Percentiles rank a stretch among this genome's conserved stretches.
Conservation (phyloP, 2,329 filamentous ascomycete genomes). For the Aschersonia sp. region DNA sequence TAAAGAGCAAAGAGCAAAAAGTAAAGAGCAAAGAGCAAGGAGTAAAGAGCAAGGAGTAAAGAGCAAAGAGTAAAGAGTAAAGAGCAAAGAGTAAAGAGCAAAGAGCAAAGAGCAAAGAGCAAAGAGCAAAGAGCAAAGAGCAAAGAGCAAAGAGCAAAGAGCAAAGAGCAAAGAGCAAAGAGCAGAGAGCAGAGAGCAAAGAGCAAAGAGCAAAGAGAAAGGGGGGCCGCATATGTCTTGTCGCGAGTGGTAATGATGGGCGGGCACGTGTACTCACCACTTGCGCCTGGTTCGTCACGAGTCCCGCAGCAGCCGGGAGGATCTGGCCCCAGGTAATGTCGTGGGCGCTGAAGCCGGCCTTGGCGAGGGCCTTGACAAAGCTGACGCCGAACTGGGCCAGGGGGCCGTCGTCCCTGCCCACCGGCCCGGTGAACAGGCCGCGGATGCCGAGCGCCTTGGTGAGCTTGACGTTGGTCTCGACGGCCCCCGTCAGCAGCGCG, state of each 20-base stretch:
- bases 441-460: slow-evolving; percentile 22
- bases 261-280: slow-evolving; percentile 28
- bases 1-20: no score
- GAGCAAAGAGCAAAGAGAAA: background rate
- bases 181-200: no score
- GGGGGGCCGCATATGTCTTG: background rate
- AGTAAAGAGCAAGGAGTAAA: no score
- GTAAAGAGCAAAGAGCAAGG: no score
- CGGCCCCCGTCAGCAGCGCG: slow-evolving; percentile 41
- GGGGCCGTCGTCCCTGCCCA: slow-evolving; percentile 35
- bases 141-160: no score
- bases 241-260: background rate
- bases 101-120: background rate
- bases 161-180: no score
- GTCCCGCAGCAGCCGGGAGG: slow-evolving; percentile 48
- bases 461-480: slow-evolving; percentile 52
- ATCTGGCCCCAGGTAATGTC: slow-evolving; percentile 61
- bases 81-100: no score
- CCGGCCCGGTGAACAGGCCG: slow-evolving; percentile 35
- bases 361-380: slow-evolving; percentile 49
- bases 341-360: slow-evolving; percentile 43
- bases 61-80: no score
- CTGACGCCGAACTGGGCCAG: slow-evolving; percentile 50
- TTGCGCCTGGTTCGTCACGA: slow-evolving; percentile 58
- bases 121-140: background rate